Conservation (phyloP, 176 grass and related monocot species). For the Juncus inflexus region DNA sequence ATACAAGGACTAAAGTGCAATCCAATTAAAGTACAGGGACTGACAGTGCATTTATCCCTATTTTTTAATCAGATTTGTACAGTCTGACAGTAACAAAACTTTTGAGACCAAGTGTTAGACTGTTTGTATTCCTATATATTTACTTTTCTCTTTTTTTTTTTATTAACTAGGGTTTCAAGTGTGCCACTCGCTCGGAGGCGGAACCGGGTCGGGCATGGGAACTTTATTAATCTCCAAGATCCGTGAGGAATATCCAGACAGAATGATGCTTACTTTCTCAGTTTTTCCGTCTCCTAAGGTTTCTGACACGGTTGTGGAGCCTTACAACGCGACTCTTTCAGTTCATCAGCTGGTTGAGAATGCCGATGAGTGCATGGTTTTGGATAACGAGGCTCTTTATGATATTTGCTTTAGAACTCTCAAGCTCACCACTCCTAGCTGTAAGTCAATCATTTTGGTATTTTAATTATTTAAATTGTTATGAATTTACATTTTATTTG, state of each 20-base stretch:
- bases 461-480: neutral
- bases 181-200: constrained; percentile 82
- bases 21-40: too few relatives aligned
- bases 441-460: constrained; percentile 40
- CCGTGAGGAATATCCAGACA: constrained; percentile 80
- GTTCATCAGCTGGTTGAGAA: constrained; percentile 88
- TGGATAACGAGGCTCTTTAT: constrained; percentile 79
- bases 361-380: constrained; percentile 88
- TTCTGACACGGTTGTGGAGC: constrained; percentile 80
- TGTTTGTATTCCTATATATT: neutral
- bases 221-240: constrained; percentile 91
- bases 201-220: constrained; percentile 84
- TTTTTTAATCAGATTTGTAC: constrained; percentile 6
- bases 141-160: neutral
- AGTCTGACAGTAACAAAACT: neutral
- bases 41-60: neutral
- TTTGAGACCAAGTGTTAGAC: too few relatives aligned
- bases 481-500: too few relatives aligned
- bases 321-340: constrained; percentile 81
- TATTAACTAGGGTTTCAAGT: constrained; percentile 65
- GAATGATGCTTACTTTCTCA: constrained; percentile 93
- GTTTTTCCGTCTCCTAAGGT: constrained; percentile 88
- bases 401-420: constrained; percentile 88
- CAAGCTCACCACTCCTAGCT: constrained; percentile 83
- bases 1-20: too few relatives aligned